Percentiles rank a stretch among this genome's conserved stretches.
phyloP scores from a whole-genome alignment of 2,329 filamentous ascomycete species.

The Epichloe typhina region DNA sequence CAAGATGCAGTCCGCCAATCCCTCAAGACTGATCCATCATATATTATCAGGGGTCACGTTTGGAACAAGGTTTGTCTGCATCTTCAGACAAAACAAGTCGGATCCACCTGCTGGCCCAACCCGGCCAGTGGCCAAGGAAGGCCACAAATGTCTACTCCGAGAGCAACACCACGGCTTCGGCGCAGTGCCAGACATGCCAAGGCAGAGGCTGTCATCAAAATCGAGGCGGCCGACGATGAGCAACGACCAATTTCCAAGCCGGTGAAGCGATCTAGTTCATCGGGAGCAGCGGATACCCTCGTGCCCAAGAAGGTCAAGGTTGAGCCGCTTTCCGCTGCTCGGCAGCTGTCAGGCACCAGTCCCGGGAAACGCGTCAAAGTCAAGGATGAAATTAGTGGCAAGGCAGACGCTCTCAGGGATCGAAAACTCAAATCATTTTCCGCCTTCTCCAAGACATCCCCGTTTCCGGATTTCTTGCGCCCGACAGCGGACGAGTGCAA shows the following conservation, averaged over 20 bases:
- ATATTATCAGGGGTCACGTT: too few relatives aligned
- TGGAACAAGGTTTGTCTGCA: too few relatives aligned
- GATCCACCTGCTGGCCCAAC: not conserved
- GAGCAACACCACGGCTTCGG: not conserved
- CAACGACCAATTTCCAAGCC: not conserved
- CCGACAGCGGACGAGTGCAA: constrained; percentile 57
- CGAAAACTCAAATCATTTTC: constrained; percentile 31
- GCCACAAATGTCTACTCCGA: not conserved
- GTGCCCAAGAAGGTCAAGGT: constrained; percentile 5
- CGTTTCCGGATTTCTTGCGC: constrained; percentile 53
- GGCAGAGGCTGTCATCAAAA: not conserved
- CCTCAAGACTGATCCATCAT: too few relatives aligned
- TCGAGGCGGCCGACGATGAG: not conserved
- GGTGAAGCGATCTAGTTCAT: constrained; percentile 15
- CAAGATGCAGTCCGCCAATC: too few relatives aligned
- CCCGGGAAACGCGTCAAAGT: not conserved
- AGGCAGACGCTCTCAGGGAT: constrained; percentile 19
- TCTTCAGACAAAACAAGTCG: too few relatives aligned
- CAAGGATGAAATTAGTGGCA: constrained; percentile 1
- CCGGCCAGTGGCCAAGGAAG: not conserved
- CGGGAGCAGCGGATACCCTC: constrained; percentile 7
- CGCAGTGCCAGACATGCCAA: constrained; percentile 3
- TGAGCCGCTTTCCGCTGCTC: not conserved
- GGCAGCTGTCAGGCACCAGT: not conserved
- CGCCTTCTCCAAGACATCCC: constrained; percentile 31